Base-by-base conservation (phyloP, 1,284 basidiomycete genomes). In the Jaminaea rosea region DNA sequence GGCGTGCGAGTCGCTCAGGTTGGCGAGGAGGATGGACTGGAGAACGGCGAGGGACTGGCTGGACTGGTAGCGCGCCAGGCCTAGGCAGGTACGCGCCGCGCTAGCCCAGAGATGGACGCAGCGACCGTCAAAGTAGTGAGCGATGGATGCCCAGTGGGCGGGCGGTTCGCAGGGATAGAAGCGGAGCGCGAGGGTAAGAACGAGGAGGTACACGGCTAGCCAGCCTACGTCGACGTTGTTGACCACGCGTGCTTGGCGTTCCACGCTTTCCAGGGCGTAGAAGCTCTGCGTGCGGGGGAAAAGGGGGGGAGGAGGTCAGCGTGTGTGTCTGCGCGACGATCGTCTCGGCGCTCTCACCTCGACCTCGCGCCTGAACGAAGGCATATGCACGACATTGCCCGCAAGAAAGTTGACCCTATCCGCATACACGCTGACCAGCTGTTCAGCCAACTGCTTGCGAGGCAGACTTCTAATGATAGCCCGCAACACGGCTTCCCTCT, bases 401-500 rank as follows among this genome's bases (percentile, higher is more conserved):
- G 51, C 34, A 11, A 53, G 28, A 19, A 49, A 32, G 17, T 53
- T 53, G 24, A 53, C 51, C 2, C 51, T 29, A 26, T 26, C 41
- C 21, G 52, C 50, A 46, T 62, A 72, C 9, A 69, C 59, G 42
- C 61, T 56, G 47, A 72, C 53, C 23, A 72, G 61, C 51, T 64
- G 60, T 36, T 55, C 50, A 9, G 63, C 62, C 4, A 63, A 52
- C 44, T 65, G 58, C 46, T 60, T 53, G 26, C 54, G 52, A 10
- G 69, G 69, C 15, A 72, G 53, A 19, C 57, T 59, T 15, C 59
- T 51, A 47, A 67, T 59, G 49, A 72, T 59, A 19, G 52, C 58
- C n/a, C 61, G 55, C 19, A 72, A 47, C n/a, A 72, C 68, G 6
- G 60, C 59, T 44, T 70, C 60, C n/a, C 69, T 56, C 49, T 70